Evolutionary conservation across 768 basidiomycete genomes (phyloP).

Genomic region (Kwoniella shandongensis): DNA sequence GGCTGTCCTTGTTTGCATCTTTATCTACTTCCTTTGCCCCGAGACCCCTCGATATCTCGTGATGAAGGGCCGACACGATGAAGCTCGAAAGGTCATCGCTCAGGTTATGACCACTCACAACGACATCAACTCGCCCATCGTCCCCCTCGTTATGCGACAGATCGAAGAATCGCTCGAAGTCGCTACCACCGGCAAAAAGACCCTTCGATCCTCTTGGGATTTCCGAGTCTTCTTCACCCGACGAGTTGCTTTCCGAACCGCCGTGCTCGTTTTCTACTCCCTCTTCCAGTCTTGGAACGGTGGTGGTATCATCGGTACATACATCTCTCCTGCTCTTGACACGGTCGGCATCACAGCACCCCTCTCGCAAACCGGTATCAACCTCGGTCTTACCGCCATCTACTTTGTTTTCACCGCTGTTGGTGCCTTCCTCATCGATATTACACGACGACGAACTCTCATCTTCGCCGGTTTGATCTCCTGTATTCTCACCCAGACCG

Average conservation of each 20-base stretch:
- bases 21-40: constrained; percentile 6
- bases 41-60: constrained; percentile 14
- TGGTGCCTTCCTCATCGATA: constrained; percentile 6
- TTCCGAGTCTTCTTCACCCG: constrained; percentile 4
- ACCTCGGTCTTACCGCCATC: constrained; percentile 22
- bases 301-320: constrained; percentile 8
- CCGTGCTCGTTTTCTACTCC: constrained; percentile 1
- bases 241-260: constrained; percentile 1
- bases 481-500: constrained; percentile 6
- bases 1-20: neutral
- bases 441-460: neutral
- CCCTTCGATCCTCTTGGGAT: constrained; percentile 1
- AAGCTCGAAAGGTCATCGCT: constrained; percentile 68
- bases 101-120: constrained; percentile 80
- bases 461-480: constrained; percentile 4
- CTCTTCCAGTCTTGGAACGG: constrained; percentile 57
- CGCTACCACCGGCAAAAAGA: constrained; percentile 1
- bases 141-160: constrained; percentile 3
- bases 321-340: constrained; percentile 62
- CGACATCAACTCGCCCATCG: constrained; percentile 56
- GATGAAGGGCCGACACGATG: constrained; percentile 56
- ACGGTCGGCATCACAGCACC: constrained; percentile 64
- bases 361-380: constrained; percentile 58
- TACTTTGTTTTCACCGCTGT: constrained; percentile 9
- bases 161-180: constrained; percentile 6